phyloP scores from a whole-genome alignment of 2,329 filamentous ascomycete genomes.

The Trichoderma harzianum region DNA sequence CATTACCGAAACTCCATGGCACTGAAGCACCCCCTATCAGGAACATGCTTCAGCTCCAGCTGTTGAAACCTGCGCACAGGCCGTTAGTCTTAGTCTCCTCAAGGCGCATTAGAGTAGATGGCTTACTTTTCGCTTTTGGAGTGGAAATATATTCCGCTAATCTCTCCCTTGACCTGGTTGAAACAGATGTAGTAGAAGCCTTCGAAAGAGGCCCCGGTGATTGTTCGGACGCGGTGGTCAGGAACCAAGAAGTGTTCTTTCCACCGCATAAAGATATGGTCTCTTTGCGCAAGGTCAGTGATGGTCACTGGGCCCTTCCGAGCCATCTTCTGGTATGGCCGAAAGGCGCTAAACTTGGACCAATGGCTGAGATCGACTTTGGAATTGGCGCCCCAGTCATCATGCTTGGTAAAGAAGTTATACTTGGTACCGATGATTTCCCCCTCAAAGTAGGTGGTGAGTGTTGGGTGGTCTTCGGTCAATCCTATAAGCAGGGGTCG shows the following conservation, averaged over 20 bases:
- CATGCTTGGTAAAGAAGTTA: constrained; percentile 85
- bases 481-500: constrained; percentile 56
- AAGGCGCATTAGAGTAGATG: neutral
- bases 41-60: constrained; percentile 83
- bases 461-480: constrained; percentile 92
- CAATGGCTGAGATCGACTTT: constrained; percentile 93
- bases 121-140: constrained; percentile 94
- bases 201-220: constrained; percentile 93
- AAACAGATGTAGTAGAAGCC: constrained; percentile 99
- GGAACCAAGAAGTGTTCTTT: constrained; percentile 98
- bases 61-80: constrained; percentile 71
- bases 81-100: neutral
- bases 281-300: constrained; percentile 71
- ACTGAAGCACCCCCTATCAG: constrained; percentile 77
- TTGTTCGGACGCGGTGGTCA: constrained; percentile 86
- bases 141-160: constrained; percentile 96
- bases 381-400: constrained; percentile 86
- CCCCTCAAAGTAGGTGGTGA: constrained; percentile 97
- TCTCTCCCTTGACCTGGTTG: constrained; percentile 81
- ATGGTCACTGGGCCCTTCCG: constrained; percentile 54
- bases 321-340: constrained; percentile 62
- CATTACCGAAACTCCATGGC: constrained; percentile 73
- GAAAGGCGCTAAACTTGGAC: constrained; percentile 84
- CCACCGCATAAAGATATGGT: constrained; percentile 98
- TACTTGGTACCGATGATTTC: constrained; percentile 96